Evolutionary conservation across 192 early-diverging fungal species (phyloP).

Genomic region (Coemansia biformis): DNA sequence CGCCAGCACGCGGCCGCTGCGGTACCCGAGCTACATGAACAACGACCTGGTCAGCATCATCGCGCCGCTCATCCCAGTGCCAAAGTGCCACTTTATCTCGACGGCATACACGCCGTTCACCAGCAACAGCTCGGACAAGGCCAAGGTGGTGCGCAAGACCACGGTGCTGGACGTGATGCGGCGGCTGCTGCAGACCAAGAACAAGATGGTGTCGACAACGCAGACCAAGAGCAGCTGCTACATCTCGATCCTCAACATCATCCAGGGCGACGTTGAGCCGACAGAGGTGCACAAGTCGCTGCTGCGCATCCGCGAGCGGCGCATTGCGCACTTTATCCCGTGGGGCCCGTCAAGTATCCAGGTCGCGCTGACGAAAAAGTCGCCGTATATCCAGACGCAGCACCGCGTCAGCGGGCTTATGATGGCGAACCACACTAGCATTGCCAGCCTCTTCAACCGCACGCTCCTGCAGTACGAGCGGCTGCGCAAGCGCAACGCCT

Average conservation of each 20-base stretch:
- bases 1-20: conserved; percentile 90
- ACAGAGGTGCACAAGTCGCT: conserved; percentile 99
- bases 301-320: conserved; percentile 87
- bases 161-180: conserved; percentile 98
- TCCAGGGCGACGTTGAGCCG: conserved; percentile 97
- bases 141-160: conserved; percentile 92
- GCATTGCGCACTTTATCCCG: conserved; percentile 94
- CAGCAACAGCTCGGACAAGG: conserved; percentile 81
- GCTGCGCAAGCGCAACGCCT: conserved; percentile 91
- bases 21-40: conserved; percentile 99
- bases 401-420: conserved; percentile 96
- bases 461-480: conserved; percentile 91
- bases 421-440: conserved; percentile 97
- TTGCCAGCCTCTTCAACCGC: conserved; percentile 85
- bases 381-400: conserved; percentile 85
- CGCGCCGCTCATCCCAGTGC: conserved; percentile 95
- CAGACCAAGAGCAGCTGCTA: conserved; percentile 93
- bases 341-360: conserved; percentile 99
- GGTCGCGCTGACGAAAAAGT: conserved; percentile 90
- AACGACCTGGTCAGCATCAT: conserved; percentile 96
- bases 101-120: conserved; percentile 98
- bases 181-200: conserved; percentile 91
- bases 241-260: conserved; percentile 96
- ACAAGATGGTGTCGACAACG: conserved; percentile 92
- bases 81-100: conserved; percentile 91